A percentile compares a stretch with the other conserved stretches of the same genome.
phyloP scores from a whole-genome alignment of 495 filamentous ascomycete genomes.

The Astrocystis sublimbata region DNA sequence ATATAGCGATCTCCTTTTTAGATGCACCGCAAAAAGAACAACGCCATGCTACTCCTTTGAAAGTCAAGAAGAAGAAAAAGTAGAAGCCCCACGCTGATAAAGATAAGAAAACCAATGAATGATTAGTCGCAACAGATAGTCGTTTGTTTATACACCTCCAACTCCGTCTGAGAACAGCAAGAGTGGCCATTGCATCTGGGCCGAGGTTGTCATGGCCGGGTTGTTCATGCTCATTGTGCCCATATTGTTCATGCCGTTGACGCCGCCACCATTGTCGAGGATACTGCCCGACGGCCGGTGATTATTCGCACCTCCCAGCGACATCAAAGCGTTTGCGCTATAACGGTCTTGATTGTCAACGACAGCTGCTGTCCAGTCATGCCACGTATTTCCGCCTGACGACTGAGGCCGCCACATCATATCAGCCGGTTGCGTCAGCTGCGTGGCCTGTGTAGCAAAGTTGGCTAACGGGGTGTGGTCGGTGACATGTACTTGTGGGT shows the following conservation, averaged over 20 bases:
- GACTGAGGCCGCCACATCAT: constrained; percentile 34
- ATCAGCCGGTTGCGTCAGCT: constrained; percentile 31
- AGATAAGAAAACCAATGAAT: neutral
- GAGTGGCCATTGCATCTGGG: constrained; percentile 32
- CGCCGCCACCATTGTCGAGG: constrained; percentile 18
- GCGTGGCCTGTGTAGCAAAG: constrained; percentile 30
- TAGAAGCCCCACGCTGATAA: neutral
- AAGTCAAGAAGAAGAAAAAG: constrained; percentile 4
- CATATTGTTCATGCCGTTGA: constrained; percentile 21
- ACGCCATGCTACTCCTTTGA: constrained; percentile 15
- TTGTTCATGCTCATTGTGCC: constrained; percentile 24
- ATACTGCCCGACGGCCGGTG: constrained; percentile 25
- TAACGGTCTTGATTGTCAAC: constrained; percentile 48
- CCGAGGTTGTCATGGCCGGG: constrained; percentile 23
- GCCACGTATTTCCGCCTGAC: constrained; percentile 44
- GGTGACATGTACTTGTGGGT: constrained; percentile 22
- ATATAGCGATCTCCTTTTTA: neutral
- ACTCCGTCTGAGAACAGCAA: constrained; percentile 33
- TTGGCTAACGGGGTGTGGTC: constrained; percentile 30
- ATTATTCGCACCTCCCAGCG: constrained; percentile 32
- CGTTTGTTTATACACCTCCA: constrained; percentile 24
- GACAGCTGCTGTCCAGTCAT: constrained; percentile 50
- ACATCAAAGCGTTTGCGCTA: constrained; percentile 45
- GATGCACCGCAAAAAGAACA: neutral
- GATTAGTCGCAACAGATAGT: neutral